phyloP scores from a whole-genome alignment of 2,329 filamentous ascomycete species.

The Colletotrichum lupini region DNA sequence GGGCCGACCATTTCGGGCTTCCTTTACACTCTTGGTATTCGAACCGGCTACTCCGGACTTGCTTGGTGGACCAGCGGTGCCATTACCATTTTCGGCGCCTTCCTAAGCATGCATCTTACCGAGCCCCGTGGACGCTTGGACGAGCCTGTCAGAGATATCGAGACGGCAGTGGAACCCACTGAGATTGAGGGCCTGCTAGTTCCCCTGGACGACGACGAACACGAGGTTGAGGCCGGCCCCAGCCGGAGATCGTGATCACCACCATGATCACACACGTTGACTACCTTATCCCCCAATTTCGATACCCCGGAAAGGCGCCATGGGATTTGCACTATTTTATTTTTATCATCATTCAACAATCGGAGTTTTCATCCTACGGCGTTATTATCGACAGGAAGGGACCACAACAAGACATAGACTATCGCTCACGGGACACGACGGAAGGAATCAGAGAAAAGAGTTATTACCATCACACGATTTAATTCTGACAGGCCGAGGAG shows the following conservation, averaged over 20 bases:
- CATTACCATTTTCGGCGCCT: constrained; percentile 79
- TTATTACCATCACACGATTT: constrained; percentile 9
- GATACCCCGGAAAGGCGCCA: constrained; percentile 1
- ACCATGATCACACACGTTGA: background rate
- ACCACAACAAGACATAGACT: constrained; percentile 30
- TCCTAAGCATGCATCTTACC: constrained; percentile 80
- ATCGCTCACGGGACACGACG: constrained; percentile 33
- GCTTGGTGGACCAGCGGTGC: constrained; percentile 93
- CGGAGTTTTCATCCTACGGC: constrained; percentile 29
- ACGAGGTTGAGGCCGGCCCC: constrained; percentile 18
- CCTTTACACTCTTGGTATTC: constrained; percentile 83
- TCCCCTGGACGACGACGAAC: constrained; percentile 8
- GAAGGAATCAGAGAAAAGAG: constrained; percentile 15
- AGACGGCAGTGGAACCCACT: constrained; percentile 45
- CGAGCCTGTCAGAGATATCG: constrained; percentile 52
- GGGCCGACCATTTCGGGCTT: constrained; percentile 90
- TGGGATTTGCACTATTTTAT: background rate
- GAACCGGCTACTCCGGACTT: constrained; percentile 84
- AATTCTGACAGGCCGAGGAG: constrained; percentile 20
- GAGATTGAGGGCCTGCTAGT: constrained; percentile 29
- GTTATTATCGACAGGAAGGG: constrained; percentile 38
- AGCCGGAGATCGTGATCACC: constrained; percentile 16
- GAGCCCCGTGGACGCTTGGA: constrained; percentile 65
- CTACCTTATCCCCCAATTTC: background rate
- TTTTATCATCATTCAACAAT: constrained; percentile 16